A percentile compares a stretch with the other conserved stretches of the same genome.
phyloP scores from a whole-genome alignment of 768 basidiomycete species.

The Cyclocybe aegerita region DNA sequence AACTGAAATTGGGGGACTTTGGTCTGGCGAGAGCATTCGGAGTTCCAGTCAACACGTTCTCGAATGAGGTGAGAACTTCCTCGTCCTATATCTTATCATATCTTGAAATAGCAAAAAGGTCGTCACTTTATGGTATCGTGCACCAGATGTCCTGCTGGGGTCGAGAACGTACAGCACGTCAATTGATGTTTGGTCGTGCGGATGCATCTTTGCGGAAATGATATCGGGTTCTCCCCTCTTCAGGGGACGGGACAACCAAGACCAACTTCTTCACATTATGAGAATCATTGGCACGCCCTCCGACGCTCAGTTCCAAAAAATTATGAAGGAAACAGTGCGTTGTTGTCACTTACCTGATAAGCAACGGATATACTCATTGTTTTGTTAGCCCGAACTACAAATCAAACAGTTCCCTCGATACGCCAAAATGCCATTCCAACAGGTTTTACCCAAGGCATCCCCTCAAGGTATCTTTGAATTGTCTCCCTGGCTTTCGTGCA shows the following conservation, averaged over 20 bases:
- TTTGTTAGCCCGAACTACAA: slow-evolving; percentile 71
- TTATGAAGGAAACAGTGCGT: slow-evolving; percentile 85
- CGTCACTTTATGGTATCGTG: slow-evolving; percentile 98
- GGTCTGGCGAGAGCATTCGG: slow-evolving; percentile 97
- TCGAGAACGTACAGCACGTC: slow-evolving; percentile 97
- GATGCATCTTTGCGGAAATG: slow-evolving; percentile 99
- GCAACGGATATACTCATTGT: not conserved
- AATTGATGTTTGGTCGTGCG: slow-evolving; percentile 98
- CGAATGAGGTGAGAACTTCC: slow-evolving; percentile 71
- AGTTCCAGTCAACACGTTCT: slow-evolving; percentile 98
- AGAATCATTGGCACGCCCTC: slow-evolving; percentile 94
- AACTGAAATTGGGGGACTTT: slow-evolving; percentile 97
- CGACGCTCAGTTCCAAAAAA: slow-evolving; percentile 84
- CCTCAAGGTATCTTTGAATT: slow-evolving; percentile 58
- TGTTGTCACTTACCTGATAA: not conserved
- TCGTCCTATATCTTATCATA: not conserved
- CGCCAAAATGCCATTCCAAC: slow-evolving; percentile 77
- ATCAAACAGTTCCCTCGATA: slow-evolving; percentile 87
- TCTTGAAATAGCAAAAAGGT: slow-evolving; percentile 51
- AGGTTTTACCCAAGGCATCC: slow-evolving; percentile 83
- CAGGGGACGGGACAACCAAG: slow-evolving; percentile 94
- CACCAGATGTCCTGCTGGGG: slow-evolving; percentile 95
- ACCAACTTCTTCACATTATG: slow-evolving; percentile 98
- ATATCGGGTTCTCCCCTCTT: slow-evolving; percentile 96
- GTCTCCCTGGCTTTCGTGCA: not conserved